Percentiles rank a stretch among this genome's conserved stretches.
Evolutionary conservation across 2,329 filamentous ascomycete species (phyloP).

Genomic region (Didymella lethalis): DNA sequence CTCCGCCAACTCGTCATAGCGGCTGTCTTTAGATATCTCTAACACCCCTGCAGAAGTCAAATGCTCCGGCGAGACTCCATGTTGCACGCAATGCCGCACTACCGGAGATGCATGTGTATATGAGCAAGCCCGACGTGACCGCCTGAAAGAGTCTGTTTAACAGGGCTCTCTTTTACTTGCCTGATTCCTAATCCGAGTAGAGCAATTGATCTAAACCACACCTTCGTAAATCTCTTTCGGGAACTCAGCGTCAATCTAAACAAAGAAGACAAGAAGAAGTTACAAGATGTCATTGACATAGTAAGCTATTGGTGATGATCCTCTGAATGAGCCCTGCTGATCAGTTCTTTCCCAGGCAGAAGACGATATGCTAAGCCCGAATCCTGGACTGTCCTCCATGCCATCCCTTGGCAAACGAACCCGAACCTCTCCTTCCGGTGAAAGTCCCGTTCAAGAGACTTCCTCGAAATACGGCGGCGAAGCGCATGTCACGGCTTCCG

Average conservation of each 20-base stretch:
- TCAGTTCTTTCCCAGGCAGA: conserved; percentile 22
- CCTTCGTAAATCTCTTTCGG: conserved; percentile 27
- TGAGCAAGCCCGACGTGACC: conserved; percentile 36
- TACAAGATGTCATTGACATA: conserved; percentile 29
- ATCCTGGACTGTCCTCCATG: background rate
- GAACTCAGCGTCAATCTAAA: conserved; percentile 28
- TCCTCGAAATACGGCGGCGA: conserved; percentile 24
- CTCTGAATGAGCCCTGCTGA: background rate
- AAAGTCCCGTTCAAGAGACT: background rate
- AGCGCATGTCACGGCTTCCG: conserved; percentile 31
- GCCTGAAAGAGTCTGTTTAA: conserved; percentile 29
- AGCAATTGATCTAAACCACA: conserved; percentile 33
- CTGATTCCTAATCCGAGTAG: conserved; percentile 8
- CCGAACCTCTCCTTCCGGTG: conserved; percentile 1
- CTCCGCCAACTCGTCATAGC: background rate
- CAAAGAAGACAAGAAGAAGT: conserved; percentile 26
- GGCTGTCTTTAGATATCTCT: background rate
- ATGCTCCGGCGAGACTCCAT: conserved; percentile 36
- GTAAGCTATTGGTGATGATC: conserved; percentile 18
- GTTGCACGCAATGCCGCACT: conserved; percentile 29
- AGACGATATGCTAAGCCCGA: conserved; percentile 26
- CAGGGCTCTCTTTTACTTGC: background rate
- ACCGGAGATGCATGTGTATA: conserved; percentile 30
- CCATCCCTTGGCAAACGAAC: conserved; percentile 28
- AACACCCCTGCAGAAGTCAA: conserved; percentile 28